Base-by-base conservation (phyloP, 2,329 filamentous ascomycete genomes). In the Exophiala calicioides region DNA sequence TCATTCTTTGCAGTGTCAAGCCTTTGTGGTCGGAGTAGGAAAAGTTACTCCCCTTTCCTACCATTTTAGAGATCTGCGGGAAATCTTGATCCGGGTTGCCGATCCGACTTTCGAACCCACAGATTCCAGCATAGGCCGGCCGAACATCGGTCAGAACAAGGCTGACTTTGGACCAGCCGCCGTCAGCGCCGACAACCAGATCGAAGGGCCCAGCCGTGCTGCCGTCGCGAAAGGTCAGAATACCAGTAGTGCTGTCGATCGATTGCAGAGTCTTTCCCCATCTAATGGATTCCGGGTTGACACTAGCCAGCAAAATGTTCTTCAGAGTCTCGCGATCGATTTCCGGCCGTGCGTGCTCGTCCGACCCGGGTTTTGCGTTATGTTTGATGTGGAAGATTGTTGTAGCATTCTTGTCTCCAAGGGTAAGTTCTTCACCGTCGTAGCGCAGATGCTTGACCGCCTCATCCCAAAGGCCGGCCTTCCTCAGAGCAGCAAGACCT, bases 121-220 rank as follows among this genome's bases (percentile, higher is more conserved):
- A 58, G n/a, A 62, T 58, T 1, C 66, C 67, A 1, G 62, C 57
- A 45, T 69, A 70, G 8, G 51, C 13, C 1, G 68, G 68, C 23
- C 60, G 61, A 1, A 60, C 58, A 6, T 62, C 44, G 3, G 64
- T 68, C 45, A 71, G 49, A 60, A 56, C 58, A 37, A 58, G 67
- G 62, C 53, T 67, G 2, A 68, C 64, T 49, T 68, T 69, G 38
- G 44, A 51, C 63, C 65, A 74, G 4, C 68, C 68, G 7, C 71
- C 71, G 38, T 74, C 72, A 7, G 68, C 69, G 6, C 72, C 71
- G 18, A 75, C 65, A 19, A 73, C 58, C 8, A 74, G 58, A 52
- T 73, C 66, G 50, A 67, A 71, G 1, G 63, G 67, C 5, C 56
- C 41, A 23, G 61, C 52, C 34, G 8, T 58, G 53, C 27, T 59